Evolutionary conservation across 148 eudicot species (phyloP).

Genomic region (Polygonum maritimum): DNA sequence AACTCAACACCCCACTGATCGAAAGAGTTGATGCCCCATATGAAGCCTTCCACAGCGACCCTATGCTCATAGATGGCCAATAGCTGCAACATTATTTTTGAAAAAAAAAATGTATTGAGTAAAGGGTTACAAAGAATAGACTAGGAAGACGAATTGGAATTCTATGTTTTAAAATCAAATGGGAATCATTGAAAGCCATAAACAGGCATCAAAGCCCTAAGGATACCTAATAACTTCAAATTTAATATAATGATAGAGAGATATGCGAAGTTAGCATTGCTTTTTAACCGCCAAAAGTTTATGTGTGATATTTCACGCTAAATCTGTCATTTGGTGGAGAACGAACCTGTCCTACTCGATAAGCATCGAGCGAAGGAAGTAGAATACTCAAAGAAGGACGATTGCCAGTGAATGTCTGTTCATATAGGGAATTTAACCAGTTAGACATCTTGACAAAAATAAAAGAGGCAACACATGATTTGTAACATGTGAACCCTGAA

Average conservation of each 20-base stretch:
- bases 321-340: neutral
- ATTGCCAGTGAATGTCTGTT: conserved; percentile 92
- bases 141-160: too few species aligned
- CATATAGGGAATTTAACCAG: neutral
- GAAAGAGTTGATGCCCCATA: conserved; percentile 95
- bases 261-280: neutral
- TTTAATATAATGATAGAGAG: neutral
- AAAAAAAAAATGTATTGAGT: neutral
- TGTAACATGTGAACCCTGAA: neutral
- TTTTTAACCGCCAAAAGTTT: neutral
- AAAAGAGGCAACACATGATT: neutral
- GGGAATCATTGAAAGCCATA: neutral
- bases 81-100: conserved; percentile 37
- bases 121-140: neutral
- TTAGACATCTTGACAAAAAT: neutral
- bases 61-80: conserved; percentile 94
- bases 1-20: conserved; percentile 99
- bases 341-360: conserved; percentile 82
- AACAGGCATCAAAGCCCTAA: neutral
- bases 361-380: conserved; percentile 83
- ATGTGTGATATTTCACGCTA: neutral
- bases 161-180: neutral
- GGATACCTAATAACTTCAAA: neutral
- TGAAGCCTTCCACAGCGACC: conserved; percentile 91
- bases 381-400: conserved; percentile 94